These are phyloP conservation scores for Lasiodiplodia theobromae DNA, from an alignment of 2,329 filamentous ascomycete genomes.

Conservation along the genomic window DNA sequence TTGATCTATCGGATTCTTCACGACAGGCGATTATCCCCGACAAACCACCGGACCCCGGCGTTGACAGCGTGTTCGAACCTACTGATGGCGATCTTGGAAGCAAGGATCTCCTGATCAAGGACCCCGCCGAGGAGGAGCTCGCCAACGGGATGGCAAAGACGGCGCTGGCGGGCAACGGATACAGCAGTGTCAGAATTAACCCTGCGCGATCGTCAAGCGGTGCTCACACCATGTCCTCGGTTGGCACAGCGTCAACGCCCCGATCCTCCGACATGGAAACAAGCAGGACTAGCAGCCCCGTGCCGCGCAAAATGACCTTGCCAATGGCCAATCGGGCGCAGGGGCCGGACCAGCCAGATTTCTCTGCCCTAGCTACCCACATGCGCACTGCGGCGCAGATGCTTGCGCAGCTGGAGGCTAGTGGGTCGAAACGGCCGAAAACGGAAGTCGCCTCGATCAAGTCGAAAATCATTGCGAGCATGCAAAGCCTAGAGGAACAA, in stretches of 20 bases:
- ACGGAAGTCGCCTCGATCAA: slow-evolving; percentile 84
- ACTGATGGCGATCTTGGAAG: slow-evolving; percentile 78
- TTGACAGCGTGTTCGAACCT: slow-evolving; percentile 86
- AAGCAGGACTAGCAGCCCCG: slow-evolving; percentile 73
- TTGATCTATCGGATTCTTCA: slow-evolving; percentile 68
- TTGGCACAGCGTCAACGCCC: slow-evolving; percentile 69
- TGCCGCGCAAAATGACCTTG: slow-evolving; percentile 66
- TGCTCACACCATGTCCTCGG: slow-evolving; percentile 65
- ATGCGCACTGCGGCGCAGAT: slow-evolving; percentile 89
- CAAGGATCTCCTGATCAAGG: slow-evolving; percentile 70
- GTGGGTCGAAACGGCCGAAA: slow-evolving; percentile 78
- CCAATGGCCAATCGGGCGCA: slow-evolving; percentile 60
- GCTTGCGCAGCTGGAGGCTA: slow-evolving; percentile 82
- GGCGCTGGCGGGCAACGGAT: slow-evolving; percentile 6
- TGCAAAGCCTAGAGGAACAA: slow-evolving; percentile 87
- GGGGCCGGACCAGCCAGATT: slow-evolving; percentile 75
- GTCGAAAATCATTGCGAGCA: slow-evolving; percentile 86
- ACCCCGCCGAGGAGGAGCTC: slow-evolving; percentile 56
- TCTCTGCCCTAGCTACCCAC: slow-evolving; percentile 82
- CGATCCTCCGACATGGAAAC: slow-evolving; percentile 72
- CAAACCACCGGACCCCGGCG: slow-evolving; percentile 52
- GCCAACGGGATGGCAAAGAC: slow-evolving; percentile 21
- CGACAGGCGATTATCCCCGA: slow-evolving; percentile 50
- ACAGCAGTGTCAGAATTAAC: slow-evolving; percentile 9
- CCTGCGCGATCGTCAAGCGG: slow-evolving; percentile 64